These are phyloP conservation scores for Ceratonia siliqua DNA, from an alignment of 306 rosid species.

Conservation along the genomic window DNA sequence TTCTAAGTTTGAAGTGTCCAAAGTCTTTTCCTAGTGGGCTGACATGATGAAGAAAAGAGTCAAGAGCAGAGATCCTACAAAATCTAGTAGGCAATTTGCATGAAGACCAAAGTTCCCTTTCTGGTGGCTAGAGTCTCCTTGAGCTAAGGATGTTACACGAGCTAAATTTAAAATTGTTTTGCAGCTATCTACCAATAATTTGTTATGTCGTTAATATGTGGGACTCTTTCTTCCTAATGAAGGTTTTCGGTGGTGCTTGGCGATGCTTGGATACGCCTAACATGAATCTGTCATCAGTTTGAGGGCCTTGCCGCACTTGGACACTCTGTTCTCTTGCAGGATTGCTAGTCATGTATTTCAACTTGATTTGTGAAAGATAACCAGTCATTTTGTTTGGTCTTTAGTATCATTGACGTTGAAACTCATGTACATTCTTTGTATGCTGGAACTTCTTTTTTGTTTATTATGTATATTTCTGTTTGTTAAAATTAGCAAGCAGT, in stretches of 20 bases:
- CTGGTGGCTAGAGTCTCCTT: not conserved
- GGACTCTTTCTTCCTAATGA: too few species aligned
- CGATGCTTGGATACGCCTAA: not conserved
- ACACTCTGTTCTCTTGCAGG: not conserved
- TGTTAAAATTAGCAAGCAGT: constrained; percentile 23
- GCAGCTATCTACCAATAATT: too few species aligned
- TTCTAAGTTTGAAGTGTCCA: constrained; percentile 72
- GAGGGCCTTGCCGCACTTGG: not conserved
- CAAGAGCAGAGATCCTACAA: constrained; percentile 46
- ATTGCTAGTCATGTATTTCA: too few species aligned
- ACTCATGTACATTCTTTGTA: too few species aligned
- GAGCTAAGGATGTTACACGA: not conserved
- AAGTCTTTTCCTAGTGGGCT: constrained; percentile 69
- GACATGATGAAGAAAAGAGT: constrained; percentile 68
- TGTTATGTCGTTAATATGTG: too few species aligned
- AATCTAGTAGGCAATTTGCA: constrained; percentile 22
- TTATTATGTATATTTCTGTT: constrained; percentile 26
- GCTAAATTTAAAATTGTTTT: too few species aligned
- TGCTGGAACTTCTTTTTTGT: too few species aligned
- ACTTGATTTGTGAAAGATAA: too few species aligned
- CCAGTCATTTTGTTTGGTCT: not conserved
- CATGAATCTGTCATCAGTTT: not conserved
- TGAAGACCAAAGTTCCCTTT: constrained; percentile 14
- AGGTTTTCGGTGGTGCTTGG: not conserved
- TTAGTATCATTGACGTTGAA: not conserved